phyloP scores from a whole-genome alignment of 2,329 filamentous ascomycete species.

The Canariomyces notabilis region DNA sequence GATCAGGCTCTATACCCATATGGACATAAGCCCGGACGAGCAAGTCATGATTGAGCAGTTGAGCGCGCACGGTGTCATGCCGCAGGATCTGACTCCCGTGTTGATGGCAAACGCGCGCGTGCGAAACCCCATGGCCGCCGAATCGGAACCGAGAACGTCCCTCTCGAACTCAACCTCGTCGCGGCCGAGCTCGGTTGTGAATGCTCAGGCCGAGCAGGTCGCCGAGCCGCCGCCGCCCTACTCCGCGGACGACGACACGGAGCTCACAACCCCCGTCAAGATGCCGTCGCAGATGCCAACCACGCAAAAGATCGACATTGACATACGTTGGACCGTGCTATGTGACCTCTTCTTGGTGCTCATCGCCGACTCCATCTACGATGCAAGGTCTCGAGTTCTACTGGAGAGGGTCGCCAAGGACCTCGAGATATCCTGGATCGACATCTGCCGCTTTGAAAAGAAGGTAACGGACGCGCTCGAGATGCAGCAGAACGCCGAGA shows the following conservation, averaged over 20 bases:
- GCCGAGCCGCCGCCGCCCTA: constrained; percentile 56
- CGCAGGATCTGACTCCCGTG: constrained; percentile 74
- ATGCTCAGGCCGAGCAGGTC: constrained; percentile 38
- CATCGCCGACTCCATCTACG: constrained; percentile 94
- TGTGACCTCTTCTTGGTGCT: constrained; percentile 93
- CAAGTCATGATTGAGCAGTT: constrained; percentile 99
- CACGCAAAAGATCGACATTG: constrained; percentile 85
- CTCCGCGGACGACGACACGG: constrained; percentile 59
- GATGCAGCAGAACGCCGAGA: constrained; percentile 91
- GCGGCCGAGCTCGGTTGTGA: constrained; percentile 25
- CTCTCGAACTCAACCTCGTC: constrained; percentile 26
- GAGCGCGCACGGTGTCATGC: constrained; percentile 82
- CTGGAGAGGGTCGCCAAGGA: constrained; percentile 77
- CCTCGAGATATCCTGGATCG: constrained; percentile 79
- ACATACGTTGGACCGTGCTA: constrained; percentile 92
- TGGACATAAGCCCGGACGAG: constrained; percentile 88
- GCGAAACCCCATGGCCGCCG: constrained; percentile 78
- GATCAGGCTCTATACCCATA: constrained; percentile 87
- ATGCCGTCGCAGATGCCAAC: constrained; percentile 77
- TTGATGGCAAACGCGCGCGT: constrained; percentile 91
- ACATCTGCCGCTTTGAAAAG: constrained; percentile 96
- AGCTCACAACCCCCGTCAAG: constrained; percentile 75
- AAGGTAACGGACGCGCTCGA: constrained; percentile 93
- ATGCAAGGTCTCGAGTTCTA: constrained; percentile 77
- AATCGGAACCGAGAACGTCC: constrained; percentile 19